A percentile compares a stretch with the other conserved stretches of the same genome.
phyloP scores from a whole-genome alignment of 805 yeast species.

The Naumovozyma baii region DNA sequence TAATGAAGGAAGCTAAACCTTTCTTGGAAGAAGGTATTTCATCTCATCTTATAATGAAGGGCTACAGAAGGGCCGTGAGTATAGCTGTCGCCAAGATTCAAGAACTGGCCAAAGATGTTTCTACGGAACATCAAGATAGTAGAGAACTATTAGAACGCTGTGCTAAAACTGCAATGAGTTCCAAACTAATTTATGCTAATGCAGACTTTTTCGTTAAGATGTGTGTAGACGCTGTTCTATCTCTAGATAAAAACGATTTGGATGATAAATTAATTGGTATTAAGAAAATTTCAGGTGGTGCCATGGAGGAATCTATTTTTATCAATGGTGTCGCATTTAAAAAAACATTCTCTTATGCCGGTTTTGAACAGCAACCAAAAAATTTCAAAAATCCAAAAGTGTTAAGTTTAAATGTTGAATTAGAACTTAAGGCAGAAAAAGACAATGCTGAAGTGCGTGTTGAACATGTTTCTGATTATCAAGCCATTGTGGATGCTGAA shows the following conservation, averaged over 20 bases:
- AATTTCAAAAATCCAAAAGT: slow-evolving; percentile 69
- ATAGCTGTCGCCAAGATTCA: slow-evolving; percentile 64
- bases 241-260: slow-evolving; percentile 74
- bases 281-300: slow-evolving; percentile 92
- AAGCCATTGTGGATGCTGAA: slow-evolving; percentile 96
- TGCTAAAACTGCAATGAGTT: slow-evolving; percentile 96
- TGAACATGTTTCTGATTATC: slow-evolving; percentile 87
- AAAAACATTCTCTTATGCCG: slow-evolving; percentile 95
- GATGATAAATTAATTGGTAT: slow-evolving; percentile 89
- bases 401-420: slow-evolving; percentile 77
- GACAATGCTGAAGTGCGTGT: slow-evolving; percentile 98
- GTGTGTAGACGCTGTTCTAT: slow-evolving; percentile 91
- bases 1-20: slow-evolving; percentile 78
- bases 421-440: slow-evolving; percentile 95
- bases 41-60: slow-evolving; percentile 79
- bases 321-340: slow-evolving; percentile 94
- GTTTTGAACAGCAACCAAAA: slow-evolving; percentile 98
- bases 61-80: slow-evolving; percentile 72
- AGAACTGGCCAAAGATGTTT: slow-evolving; percentile 66
- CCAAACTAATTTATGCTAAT: slow-evolving; percentile 82
- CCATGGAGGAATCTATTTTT: slow-evolving; percentile 84
- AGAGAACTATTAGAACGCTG: slow-evolving; percentile 78
- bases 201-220: slow-evolving; percentile 84
- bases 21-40: slow-evolving; percentile 96
- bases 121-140: slow-evolving; percentile 44